phyloP scores from a whole-genome alignment of 2,329 filamentous ascomycete species.

The Fusarium domesticum region DNA sequence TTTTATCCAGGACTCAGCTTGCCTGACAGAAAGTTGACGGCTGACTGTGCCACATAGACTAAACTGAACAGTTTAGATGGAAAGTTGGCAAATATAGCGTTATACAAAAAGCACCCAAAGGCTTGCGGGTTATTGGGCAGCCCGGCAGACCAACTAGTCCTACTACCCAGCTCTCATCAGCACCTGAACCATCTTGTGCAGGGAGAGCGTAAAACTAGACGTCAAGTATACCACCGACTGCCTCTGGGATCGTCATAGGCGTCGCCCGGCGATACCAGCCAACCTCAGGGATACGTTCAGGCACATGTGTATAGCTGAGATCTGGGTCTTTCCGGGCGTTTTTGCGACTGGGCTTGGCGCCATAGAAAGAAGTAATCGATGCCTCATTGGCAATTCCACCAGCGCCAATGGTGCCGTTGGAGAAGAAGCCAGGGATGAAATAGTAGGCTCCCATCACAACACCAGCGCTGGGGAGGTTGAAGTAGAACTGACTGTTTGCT shows the following conservation, averaged over 20 bases:
- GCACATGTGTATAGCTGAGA: constrained; percentile 13
- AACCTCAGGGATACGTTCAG: constrained; percentile 12
- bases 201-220: constrained; percentile 13
- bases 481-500: constrained; percentile 14
- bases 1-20: constrained; percentile 8
- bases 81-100: constrained; percentile 12
- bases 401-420: constrained; percentile 13
- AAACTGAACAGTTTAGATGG: constrained; percentile 11
- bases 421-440: constrained; percentile 16
- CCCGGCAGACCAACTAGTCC: constrained; percentile 2
- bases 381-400: constrained; percentile 15
- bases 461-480: constrained; percentile 5
- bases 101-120: constrained; percentile 12
- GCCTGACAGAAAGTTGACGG: constrained; percentile 5
- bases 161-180: constrained; percentile 8
- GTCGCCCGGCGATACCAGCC: constrained; percentile 16
- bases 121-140: constrained; percentile 9
- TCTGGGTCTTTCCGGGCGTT: constrained; percentile 11
- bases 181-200: constrained; percentile 7
- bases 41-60: constrained; percentile 2
- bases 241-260: constrained; percentile 12
- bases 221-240: constrained; percentile 12
- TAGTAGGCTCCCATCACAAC: constrained; percentile 18
- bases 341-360: constrained; percentile 9
- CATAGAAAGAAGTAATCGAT: constrained; percentile 14